These are phyloP conservation scores for Clonostachys rhizophaga DNA, from an alignment of 2,329 filamentous ascomycete genomes.

Conservation along the genomic window DNA sequence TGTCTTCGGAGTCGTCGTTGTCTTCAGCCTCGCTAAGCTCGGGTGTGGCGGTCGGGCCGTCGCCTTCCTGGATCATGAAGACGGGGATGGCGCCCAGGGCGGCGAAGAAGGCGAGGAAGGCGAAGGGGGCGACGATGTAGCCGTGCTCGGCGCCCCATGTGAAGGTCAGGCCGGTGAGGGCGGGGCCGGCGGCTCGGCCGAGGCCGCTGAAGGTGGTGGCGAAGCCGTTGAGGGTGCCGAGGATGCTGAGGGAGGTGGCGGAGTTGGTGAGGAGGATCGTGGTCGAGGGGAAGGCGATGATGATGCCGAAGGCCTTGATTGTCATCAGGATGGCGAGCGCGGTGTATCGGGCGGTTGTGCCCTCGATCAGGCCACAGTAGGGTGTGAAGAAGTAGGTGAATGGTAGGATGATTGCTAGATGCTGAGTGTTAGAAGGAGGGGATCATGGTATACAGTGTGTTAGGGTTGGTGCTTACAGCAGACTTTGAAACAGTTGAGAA, in stretches of 20 bases:
- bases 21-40: conserved; percentile 26
- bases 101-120: conserved; percentile 64
- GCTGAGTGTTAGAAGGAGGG: neutral
- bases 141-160: conserved; percentile 70
- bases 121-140: conserved; percentile 78
- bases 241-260: conserved; percentile 38
- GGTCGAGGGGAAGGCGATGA: conserved; percentile 83
- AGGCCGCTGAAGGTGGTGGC: conserved; percentile 79
- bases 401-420: conserved; percentile 61
- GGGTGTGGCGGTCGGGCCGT: conserved; percentile 45
- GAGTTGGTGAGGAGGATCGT: conserved; percentile 59
- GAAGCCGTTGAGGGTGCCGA: conserved; percentile 88
- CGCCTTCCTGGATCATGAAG: conserved; percentile 69
- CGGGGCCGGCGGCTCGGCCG: conserved; percentile 75
- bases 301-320: conserved; percentile 68
- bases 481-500: conserved; percentile 67
- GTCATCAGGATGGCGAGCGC: conserved; percentile 66
- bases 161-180: conserved; percentile 67
- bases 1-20: conserved; percentile 6
- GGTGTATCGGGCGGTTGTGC: conserved; percentile 43
- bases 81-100: conserved; percentile 65
- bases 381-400: conserved; percentile 77
- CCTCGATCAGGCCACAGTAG: conserved; percentile 64
- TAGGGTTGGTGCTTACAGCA: conserved; percentile 35
- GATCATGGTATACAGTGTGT: too few species aligned